Evolutionary conservation across 176 grass and related monocot species (phyloP), one percentile per base, ranked within the genome.

Genomic region (Urochloa ruziziensis): DNA sequence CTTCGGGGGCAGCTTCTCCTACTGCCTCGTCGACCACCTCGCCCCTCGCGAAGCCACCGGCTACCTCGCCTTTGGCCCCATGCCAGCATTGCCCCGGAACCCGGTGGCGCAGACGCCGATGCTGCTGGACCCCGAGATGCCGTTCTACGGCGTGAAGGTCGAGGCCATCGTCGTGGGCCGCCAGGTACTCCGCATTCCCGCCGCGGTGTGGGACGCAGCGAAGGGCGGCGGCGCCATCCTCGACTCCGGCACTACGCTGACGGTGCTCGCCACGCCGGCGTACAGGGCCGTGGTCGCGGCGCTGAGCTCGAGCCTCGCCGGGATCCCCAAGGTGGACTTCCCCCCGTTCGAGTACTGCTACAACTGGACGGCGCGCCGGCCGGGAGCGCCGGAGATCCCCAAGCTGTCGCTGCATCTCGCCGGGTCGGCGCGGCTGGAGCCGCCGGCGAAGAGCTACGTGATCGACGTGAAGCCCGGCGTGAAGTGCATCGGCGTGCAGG

Each of bases 1-100:
- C 74, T 98, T 93, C 81, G 93, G 93, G 1, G 91, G 91, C 21
- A 83, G 86, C 44, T 99, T 99, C 93, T 96, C 96, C 66, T 96
- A 99, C 82, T 99, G 93, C 91, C 91, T 99, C n/a, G 96, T 99
- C 36, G 96, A 99, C 80, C 96, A 99, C 89, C 91, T 99, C 44
- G 86, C 90, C 24, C 91, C 89, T 37, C 91, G 91, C 81, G 89
- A 94, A 60, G 82, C 89, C 85, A 90, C 96, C 65, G 89, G 91
- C 54, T 91, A 90, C 73, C 89, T 96, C 87, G 90, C 89, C 73
- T 94, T 96, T 64, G 93, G 93, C 52, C 32, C 72, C 13, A 6
- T 3, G 29, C 71, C 70, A n/a, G 9, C 2, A 0, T 19, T 3
- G 11, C 36, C 59, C n/a, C 15, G 19, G 9, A 47, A 23, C 70